Evolutionary conservation across 768 basidiomycete genomes (phyloP).

Genomic region (Termitomyces sp.): DNA sequence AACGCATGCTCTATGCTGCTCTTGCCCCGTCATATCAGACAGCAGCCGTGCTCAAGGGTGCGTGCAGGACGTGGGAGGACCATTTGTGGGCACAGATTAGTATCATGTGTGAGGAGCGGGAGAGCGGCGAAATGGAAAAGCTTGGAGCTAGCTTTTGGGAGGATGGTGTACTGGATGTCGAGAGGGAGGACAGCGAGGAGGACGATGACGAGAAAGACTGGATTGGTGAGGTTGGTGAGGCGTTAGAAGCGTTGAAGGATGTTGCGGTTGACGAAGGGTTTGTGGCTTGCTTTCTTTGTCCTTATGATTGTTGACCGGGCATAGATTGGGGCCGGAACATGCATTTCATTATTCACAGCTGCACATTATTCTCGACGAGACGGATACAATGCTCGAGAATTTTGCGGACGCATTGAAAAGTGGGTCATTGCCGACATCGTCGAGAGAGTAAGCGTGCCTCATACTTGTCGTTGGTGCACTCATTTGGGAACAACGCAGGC

Average conservation of each 20-base stretch:
- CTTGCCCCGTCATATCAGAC: constrained; percentile 72
- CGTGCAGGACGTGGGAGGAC: constrained; percentile 91
- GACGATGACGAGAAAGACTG: constrained; percentile 28
- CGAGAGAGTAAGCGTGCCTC: constrained; percentile 46
- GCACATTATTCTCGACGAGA: constrained; percentile 70
- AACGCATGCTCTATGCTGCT: constrained; percentile 86
- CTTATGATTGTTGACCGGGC: constrained; percentile 23
- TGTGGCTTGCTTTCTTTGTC: constrained; percentile 1
- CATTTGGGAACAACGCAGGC: constrained; percentile 30
- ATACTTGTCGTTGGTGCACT: neutral
- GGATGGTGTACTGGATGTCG: constrained; percentile 37
- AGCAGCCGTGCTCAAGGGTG: constrained; percentile 56
- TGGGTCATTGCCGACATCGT: constrained; percentile 40
- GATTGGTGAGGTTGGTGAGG: constrained; percentile 56
- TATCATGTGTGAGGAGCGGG: constrained; percentile 76
- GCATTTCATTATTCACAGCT: constrained; percentile 82
- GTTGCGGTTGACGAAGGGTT: constrained; percentile 65
- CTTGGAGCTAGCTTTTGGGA: constrained; percentile 84
- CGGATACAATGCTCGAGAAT: constrained; percentile 59
- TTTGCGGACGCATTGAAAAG: constrained; percentile 56
- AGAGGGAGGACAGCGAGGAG: constrained; percentile 41
- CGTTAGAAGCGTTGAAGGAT: constrained; percentile 53
- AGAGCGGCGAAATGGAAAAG: constrained; percentile 60
- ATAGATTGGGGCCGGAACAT: constrained; percentile 49
- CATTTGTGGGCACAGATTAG: constrained; percentile 90